Evolutionary conservation across 768 basidiomycete genomes (phyloP).

Genomic region (Lactarius quietus): DNA sequence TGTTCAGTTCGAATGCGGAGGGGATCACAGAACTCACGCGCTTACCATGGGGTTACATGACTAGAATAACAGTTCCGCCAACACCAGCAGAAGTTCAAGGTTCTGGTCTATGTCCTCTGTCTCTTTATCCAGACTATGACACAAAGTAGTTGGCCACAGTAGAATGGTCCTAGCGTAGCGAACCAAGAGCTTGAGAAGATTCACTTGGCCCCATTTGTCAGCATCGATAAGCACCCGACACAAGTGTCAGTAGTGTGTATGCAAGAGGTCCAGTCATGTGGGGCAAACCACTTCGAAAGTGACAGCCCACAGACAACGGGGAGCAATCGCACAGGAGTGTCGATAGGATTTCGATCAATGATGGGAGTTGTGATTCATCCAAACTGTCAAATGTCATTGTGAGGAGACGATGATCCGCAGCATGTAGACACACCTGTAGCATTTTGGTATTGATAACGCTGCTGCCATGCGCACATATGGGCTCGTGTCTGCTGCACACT

Average conservation of each 20-base stretch:
- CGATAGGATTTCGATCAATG: constrained; percentile 65
- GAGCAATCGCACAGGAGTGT: constrained; percentile 69
- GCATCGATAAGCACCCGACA: constrained; percentile 84
- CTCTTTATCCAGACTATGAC: constrained; percentile 31
- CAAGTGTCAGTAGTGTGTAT: constrained; percentile 81
- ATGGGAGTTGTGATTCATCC: constrained; percentile 65
- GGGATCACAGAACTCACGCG: constrained; percentile 2
- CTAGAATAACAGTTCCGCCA: constrained; percentile 73
- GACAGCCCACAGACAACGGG: constrained; percentile 82
- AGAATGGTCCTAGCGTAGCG: constrained; percentile 87
- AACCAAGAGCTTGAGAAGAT: constrained; percentile 69
- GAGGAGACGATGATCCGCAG: constrained; percentile 1
- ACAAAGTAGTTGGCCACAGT: constrained; percentile 48
- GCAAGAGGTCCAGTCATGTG: constrained; percentile 80
- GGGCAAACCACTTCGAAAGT: constrained; percentile 90
- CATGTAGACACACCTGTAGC: constrained; percentile 57
- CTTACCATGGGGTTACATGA: constrained; percentile 85
- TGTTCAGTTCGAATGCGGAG: not conserved
- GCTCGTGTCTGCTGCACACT: constrained; percentile 86
- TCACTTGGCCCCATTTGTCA: constrained; percentile 96
- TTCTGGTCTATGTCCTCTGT: constrained; percentile 75
- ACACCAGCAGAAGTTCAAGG: constrained; percentile 66
- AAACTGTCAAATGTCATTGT: constrained; percentile 46
- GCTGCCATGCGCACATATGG: constrained; percentile 95
- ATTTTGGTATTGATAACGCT: constrained; percentile 85